Conservation (phyloP, 2,329 filamentous ascomycete genomes). For the Phyllosticta capitalensis region DNA sequence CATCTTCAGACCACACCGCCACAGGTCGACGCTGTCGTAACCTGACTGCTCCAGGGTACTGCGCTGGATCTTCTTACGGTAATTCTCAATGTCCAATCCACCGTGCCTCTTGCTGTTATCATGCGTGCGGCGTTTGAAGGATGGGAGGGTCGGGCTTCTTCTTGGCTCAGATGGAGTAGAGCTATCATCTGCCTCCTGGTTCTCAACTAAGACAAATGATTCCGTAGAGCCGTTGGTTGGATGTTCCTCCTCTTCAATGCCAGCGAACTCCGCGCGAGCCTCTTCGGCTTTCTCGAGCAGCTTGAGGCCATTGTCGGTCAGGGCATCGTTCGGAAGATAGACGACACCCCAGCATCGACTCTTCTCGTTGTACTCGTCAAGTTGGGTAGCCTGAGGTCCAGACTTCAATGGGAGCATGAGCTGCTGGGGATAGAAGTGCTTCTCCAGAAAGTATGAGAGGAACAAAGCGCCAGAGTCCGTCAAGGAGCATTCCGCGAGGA, state of each 20-base stretch:
- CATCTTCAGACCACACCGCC: slow-evolving; percentile 26
- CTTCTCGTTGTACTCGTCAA: slow-evolving; percentile 20
- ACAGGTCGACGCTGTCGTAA: slow-evolving; percentile 26
- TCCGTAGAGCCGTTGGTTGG: not conserved
- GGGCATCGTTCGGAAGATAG: slow-evolving; percentile 22
- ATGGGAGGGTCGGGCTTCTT: not conserved
- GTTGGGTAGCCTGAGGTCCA: slow-evolving; percentile 20
- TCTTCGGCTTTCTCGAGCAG: slow-evolving; percentile 10
- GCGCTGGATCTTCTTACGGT: slow-evolving; percentile 32
- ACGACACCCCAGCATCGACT: slow-evolving; percentile 24
- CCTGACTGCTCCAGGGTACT: slow-evolving; percentile 26
- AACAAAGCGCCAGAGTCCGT: slow-evolving; percentile 30
- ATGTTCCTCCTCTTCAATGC: not conserved
- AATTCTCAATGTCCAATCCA: slow-evolving; percentile 8
- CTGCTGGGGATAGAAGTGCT: slow-evolving; percentile 30
- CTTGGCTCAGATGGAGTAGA: not conserved
- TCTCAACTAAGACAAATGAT: slow-evolving; percentile 7
- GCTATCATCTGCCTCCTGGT: slow-evolving; percentile 5
- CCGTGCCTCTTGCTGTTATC: slow-evolving; percentile 3
- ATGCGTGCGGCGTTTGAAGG: not conserved
- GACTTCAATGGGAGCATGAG: slow-evolving; percentile 24
- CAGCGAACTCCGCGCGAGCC: slow-evolving; percentile 2
- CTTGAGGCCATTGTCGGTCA: slow-evolving; percentile 9
- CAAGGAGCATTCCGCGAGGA: slow-evolving; percentile 25
- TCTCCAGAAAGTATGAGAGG: slow-evolving; percentile 31